Conservation (phyloP, 2,329 filamentous ascomycete species). For the Xylaria sp. region DNA sequence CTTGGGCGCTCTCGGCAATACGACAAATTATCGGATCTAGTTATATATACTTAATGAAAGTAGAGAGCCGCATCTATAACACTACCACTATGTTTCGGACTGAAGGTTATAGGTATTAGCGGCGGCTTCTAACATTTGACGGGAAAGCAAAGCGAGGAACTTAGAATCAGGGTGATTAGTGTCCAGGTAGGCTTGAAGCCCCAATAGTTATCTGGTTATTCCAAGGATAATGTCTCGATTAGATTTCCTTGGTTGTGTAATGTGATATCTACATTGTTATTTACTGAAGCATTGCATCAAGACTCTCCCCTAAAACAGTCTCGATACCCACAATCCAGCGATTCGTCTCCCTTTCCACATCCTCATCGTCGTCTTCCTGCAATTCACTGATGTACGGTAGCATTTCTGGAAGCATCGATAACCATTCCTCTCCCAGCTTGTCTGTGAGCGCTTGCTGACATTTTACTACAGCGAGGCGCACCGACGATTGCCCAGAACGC, state of each 20-base stretch:
- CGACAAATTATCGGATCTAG: not conserved
- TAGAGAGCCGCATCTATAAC: not conserved
- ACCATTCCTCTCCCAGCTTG: constrained; percentile 90
- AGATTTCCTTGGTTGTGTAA: not conserved
- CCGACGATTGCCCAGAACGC: constrained; percentile 75
- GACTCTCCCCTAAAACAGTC: constrained; percentile 85
- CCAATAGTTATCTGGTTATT: not conserved
- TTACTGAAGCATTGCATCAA: constrained; percentile 92
- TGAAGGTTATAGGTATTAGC: not conserved
- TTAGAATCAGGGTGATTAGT: not conserved
- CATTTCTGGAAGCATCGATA: constrained; percentile 92
- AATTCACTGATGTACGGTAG: constrained; percentile 94
- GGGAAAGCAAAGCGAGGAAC: not conserved
- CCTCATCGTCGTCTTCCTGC: constrained; percentile 95
- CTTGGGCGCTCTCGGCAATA: not conserved
- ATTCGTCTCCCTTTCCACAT: constrained; percentile 88
- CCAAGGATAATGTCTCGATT: not conserved
- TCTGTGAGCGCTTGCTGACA: constrained; percentile 84
- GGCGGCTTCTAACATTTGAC: not conserved
- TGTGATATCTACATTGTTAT: constrained; percentile 10
- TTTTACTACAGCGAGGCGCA: constrained; percentile 83
- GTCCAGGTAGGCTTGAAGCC: not conserved
- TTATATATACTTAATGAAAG: no score
- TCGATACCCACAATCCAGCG: constrained; percentile 93
- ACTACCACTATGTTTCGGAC: not conserved